Percentiles rank a stretch among this genome's conserved stretches.
These are phyloP conservation scores for Bonia amplexicaulis DNA, from an alignment of 176 grass and related monocot genomes.

Conservation along the genomic window DNA sequence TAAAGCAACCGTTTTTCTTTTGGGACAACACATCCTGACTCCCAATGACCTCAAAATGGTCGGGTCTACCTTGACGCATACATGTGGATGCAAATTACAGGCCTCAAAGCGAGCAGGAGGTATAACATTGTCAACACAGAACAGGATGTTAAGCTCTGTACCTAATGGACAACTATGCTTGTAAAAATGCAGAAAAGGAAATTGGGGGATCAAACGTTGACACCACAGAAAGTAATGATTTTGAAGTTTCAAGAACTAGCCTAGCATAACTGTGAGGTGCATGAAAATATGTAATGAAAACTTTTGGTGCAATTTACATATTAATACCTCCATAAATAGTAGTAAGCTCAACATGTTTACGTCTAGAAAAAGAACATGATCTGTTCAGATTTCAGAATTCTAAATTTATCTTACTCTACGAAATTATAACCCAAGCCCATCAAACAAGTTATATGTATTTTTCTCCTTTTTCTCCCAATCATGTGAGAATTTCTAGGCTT, in stretches of 20 bases:
- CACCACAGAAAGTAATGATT: not conserved
- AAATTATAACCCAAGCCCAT: not conserved
- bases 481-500: not conserved
- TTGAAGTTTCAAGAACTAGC: not conserved
- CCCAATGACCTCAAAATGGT: not conserved
- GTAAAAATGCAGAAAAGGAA: not conserved
- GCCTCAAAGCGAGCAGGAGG: not conserved
- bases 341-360: not conserved
- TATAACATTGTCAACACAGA: not conserved
- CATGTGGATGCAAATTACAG: not conserved
- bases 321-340: not conserved
- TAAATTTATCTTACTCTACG: not conserved
- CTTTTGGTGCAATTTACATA: not conserved
- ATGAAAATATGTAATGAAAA: not conserved
- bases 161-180: not conserved
- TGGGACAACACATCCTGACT: not conserved
- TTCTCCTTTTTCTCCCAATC: not conserved
- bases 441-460: not conserved
- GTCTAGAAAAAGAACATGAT: not conserved
- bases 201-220: no score
- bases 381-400: not conserved
- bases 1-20: not conserved
- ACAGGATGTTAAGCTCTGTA: not conserved
- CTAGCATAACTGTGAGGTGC: not conserved
- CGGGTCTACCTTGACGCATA: not conserved